Evolutionary conservation across 257 asterid genomes (phyloP).

Genomic region (Penstemon barbatus): DNA sequence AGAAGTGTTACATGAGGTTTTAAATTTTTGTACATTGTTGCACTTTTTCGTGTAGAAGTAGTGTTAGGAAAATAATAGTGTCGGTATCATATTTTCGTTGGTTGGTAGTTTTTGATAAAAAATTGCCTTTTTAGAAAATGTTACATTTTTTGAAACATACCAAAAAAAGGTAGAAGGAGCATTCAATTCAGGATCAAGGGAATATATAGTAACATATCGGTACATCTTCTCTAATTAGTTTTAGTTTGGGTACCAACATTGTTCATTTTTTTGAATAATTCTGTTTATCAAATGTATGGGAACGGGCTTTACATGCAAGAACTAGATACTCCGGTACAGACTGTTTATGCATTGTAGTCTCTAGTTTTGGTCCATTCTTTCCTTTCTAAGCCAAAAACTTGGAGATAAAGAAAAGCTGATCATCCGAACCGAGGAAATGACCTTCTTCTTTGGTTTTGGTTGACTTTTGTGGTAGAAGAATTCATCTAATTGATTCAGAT

Average conservation of each 20-base stretch:
- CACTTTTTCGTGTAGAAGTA: too few relatives aligned
- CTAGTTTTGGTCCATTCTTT: background rate
- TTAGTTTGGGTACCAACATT: constrained; percentile 1
- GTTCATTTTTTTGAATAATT: background rate
- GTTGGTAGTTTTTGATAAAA: too few relatives aligned
- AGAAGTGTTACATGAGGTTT: too few relatives aligned
- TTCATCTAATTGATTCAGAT: background rate
- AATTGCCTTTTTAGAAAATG: too few relatives aligned
- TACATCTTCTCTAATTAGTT: background rate
- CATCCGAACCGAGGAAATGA: background rate
- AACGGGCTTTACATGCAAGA: background rate
- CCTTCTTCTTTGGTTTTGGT: background rate
- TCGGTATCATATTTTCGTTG: too few relatives aligned
- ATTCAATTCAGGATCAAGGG: too few relatives aligned
- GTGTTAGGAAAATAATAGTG: too few relatives aligned
- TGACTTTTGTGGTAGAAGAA: constrained; percentile 5
- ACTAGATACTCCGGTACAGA: background rate
- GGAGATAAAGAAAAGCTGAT: background rate
- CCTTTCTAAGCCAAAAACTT: constrained; percentile 3
- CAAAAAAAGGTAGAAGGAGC: too few relatives aligned
- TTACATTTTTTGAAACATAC: too few relatives aligned
- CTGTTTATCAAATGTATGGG: background rate
- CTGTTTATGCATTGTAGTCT: background rate
- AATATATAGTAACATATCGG: background rate
- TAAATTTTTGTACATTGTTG: too few relatives aligned